phyloP scores from a whole-genome alignment of 306 rosid genomes.

The Prunus dulcis region DNA sequence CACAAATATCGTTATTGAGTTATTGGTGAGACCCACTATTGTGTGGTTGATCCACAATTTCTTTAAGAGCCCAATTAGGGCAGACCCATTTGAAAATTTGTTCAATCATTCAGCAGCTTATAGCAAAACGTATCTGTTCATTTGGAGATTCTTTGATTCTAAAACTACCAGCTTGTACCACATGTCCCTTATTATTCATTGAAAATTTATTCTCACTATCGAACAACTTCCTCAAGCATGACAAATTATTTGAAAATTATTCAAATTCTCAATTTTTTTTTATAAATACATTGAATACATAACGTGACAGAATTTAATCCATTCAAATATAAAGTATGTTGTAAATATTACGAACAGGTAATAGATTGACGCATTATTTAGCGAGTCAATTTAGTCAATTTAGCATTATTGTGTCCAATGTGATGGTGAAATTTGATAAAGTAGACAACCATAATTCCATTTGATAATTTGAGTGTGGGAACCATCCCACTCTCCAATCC shows the following conservation, averaged over 20 bases:
- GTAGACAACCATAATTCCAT: not conserved
- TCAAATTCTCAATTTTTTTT: not conserved
- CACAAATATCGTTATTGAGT: not conserved
- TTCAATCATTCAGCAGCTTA: not conserved
- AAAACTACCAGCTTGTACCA: not conserved
- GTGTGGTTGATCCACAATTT: not conserved
- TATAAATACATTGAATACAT: too few species aligned
- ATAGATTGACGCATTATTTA: too few species aligned
- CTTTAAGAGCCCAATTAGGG: not conserved
- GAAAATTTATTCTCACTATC: too few species aligned
- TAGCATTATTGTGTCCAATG: not conserved
- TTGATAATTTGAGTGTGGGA: not conserved
- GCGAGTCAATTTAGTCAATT: too few species aligned
- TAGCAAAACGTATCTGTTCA: not conserved
- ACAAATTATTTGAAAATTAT: not conserved
- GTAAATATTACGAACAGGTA: too few species aligned
- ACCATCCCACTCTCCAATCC: not conserved
- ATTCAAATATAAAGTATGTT: too few species aligned
- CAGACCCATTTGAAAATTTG: not conserved
- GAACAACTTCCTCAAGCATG: not conserved
- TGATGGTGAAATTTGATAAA: not conserved
- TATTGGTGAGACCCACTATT: not conserved
- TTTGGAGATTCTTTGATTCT: not conserved
- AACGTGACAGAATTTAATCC: too few species aligned
- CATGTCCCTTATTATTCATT: not conserved